Conservation (phyloP, 495 filamentous ascomycete genomes). For the Extremus antarcticus region DNA sequence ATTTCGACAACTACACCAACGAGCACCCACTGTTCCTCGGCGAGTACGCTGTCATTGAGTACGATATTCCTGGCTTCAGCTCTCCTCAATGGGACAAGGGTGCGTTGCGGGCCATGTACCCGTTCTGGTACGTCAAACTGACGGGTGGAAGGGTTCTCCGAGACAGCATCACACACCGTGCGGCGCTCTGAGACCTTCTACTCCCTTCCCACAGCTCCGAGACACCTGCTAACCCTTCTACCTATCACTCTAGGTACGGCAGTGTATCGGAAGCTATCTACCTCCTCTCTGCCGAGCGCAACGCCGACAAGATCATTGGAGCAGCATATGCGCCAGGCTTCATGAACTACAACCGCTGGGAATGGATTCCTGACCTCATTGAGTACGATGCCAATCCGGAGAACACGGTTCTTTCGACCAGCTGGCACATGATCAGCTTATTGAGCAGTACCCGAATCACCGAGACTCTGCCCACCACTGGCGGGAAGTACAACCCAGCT, state of each 20-base stretch:
- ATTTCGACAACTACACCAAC: constrained; percentile 38
- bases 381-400: constrained; percentile 25
- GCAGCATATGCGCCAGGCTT: constrained; percentile 27
- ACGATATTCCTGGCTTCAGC: constrained; percentile 29
- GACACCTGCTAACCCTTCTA: too few species aligned
- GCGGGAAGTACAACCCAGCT: constrained; percentile 32
- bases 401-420: constrained; percentile 29
- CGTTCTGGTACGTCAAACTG: too few species aligned
- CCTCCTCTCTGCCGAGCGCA: constrained; percentile 57
- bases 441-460: constrained; percentile 41
- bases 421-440: constrained; percentile 38
- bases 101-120: constrained; percentile 21
- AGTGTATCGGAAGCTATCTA: constrained; percentile 56
- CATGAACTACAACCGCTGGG: constrained; percentile 27
- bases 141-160: too few species aligned
- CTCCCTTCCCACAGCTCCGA: too few species aligned
- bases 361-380: constrained; percentile 30
- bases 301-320: constrained; percentile 41
- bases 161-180: too few species aligned
- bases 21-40: constrained; percentile 16
- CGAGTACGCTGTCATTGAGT: constrained; percentile 36
- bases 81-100: constrained; percentile 2
- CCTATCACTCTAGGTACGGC: too few species aligned
- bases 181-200: too few species aligned
- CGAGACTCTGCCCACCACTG: constrained; percentile 40